phyloP scores from a whole-genome alignment of 1,284 basidiomycete genomes.

The Filobasidium uniguttulatum region DNA sequence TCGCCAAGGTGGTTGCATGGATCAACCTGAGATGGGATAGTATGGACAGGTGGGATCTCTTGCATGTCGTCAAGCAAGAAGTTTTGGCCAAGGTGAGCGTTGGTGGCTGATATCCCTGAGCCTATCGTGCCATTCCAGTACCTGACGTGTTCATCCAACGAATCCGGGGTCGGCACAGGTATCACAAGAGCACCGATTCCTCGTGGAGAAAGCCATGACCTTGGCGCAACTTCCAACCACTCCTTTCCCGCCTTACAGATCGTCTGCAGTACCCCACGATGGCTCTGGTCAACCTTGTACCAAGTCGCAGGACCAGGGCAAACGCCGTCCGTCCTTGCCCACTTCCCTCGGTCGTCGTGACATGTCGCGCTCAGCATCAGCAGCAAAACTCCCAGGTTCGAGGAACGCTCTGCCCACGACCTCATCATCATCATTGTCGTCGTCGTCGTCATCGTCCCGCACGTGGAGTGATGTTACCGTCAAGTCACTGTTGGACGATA shows the following conservation, averaged over 20 bases:
- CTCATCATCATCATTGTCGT: too few relatives aligned
- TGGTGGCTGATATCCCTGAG: neutral
- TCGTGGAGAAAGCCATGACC: neutral
- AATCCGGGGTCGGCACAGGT: neutral
- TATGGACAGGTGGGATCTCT: neutral
- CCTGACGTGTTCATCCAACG: too few relatives aligned
- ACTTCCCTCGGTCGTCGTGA: neutral
- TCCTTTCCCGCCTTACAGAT: neutral
- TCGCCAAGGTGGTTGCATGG: neutral
- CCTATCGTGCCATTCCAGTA: too few relatives aligned
- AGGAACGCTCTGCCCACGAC: too few relatives aligned
- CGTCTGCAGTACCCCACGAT: too few relatives aligned
- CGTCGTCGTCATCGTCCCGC: too few relatives aligned
- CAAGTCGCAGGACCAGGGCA: too few relatives aligned
- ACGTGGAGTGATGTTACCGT: too few relatives aligned
- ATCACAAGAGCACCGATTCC: neutral
- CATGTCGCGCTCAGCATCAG: too few relatives aligned
- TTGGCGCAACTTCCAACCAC: neutral
- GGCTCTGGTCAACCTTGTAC: too few relatives aligned
- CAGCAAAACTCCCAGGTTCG: too few relatives aligned
- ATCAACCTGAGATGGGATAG: neutral
- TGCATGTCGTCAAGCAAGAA: neutral
- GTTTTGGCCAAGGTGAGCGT: neutral
- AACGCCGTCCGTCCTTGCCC: neutral
- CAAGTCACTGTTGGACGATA: neutral